Base-by-base conservation (phyloP, 164 flowering plant genomes). In the Stephania cephalantha region DNA sequence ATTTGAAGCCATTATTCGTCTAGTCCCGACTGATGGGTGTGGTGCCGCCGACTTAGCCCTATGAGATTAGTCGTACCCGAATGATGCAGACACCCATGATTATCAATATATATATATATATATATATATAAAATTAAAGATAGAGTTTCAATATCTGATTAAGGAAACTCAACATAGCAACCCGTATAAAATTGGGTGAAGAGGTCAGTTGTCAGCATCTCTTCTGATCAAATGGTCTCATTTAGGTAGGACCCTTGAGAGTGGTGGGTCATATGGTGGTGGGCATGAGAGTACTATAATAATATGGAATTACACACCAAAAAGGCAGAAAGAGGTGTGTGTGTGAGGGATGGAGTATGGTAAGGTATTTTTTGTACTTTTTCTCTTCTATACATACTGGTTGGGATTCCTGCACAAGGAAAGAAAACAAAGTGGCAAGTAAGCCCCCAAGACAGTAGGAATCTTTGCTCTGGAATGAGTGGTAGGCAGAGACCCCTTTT, bases 371-470 rank as follows among this genome's bases (percentile, higher is more conserved):
- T 67, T 67, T 67, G 69, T 67, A 30, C 13, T 67, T 30, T 67
- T 67, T 67, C 18, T 9, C 44, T 67, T 67, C 35, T 15, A 25
- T 50, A 20, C 55, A 50, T 35, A 15, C 55, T 10, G 64, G 13
- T 52, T 29, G 73, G 42, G 73, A 53, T 71, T 53, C 73, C 65
- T 22, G 11, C 73, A 35, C 17, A 53, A 29, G 73, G 42, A 70
- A 71, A 71, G 22, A 53, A 52, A 71, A 71, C 73, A 71, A 52
- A 52, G 13, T 52, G 73, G 73, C 35, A 71, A 71, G 65, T 63
- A 29, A 63, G 18, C 64, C 22, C n/a, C 73, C 45, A 53, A 71
- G 73, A 71, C 73, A 71, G 30, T 29, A 71, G 65, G 73, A 71
- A 71, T 71, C 73, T 52, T 71, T 15, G 31, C 12, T 12, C 35